Base-by-base conservation (phyloP, 1,284 basidiomycete genomes). In the Puccinia brachypodii region DNA sequence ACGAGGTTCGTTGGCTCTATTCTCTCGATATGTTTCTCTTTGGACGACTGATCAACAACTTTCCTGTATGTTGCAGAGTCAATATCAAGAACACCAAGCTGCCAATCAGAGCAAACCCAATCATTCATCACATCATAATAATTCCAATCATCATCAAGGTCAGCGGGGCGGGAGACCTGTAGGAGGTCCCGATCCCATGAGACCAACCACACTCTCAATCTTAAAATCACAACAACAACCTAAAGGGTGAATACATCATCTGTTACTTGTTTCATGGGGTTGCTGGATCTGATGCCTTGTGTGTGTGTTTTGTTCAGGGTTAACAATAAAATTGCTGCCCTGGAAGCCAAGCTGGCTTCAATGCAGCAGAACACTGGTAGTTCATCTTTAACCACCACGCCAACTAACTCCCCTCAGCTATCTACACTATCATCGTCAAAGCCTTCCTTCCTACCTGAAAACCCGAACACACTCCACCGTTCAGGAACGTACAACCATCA, bases 341-440 rank as follows among this genome's bases (percentile, higher is more conserved):
- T 98, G 90, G 96, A 98, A 87, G 96, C 96, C 4, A 98, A 98
- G 87, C 89, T 98, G 28, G 90, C 91, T 11, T 90, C 93, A 83
- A 90, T 97, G 90, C 83, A 83, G 47, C 80, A 83, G 42, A 44
- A 74, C 31, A 58, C 74, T 4, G 76, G 81, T 22, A 74, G 66
- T 36, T 56, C 69, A 22, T 28, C 47, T 14, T 36, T 36, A 13
- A 71, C 42, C 6, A 19, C 36, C 22, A 31, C 66, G 60, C 16
- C 53, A 25, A n/a, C 22, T 38, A 19, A 42, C 36, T 28, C 47
- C 31, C 19, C 25, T 25, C 16, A 25, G 3, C 68, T 68, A 71
- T 25, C 58, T 28, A 53, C 71, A 66, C 38, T 62, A 62, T 33
- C 44, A 25, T 76, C 74, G 14, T 38, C 56, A 28, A 73, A 74